Base-by-base conservation (phyloP, 441 rosid genomes). In the Arabidopsis lyrata region DNA sequence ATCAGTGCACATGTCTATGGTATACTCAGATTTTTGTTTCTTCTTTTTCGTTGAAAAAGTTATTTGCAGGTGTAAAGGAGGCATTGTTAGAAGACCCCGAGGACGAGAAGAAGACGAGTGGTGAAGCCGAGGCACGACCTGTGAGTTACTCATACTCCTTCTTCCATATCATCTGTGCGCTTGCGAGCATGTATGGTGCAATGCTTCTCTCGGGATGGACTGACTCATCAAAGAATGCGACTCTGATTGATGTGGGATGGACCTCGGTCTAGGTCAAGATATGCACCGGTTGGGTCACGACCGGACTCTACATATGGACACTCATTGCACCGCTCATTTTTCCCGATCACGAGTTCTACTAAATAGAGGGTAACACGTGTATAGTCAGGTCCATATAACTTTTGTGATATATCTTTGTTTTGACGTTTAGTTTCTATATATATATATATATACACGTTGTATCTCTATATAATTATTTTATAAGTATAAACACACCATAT, bases 141-240 rank as follows among this genome's bases (percentile, higher is more conserved):
- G 95, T 95, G 62, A 85, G 86, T 45, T 95, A 95, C 70, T 93
- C 97, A 3, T 95, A 95, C 69, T 78, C 88, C 5, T 95, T 95
- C 90, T 95, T 93, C 88, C 98, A 86, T 87, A 81, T 91, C 80
- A 91, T 95, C 69, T 95, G 93, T 69, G 96, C 98, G 7, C 81
- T 95, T 39, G 98, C 97, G 14, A 95, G 99, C 87, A 95, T 95
- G 98, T 95, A 93, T 77, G 84, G 98, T 0, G 96, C 91, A 11
- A 95, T 93, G 99, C 98, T 93, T 76, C 93, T 95, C 62, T 91
- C 98, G 0, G 98, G 90, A 63, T 95, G 99, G 98, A 86, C 95
- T 22, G 89, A 79, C 83, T 78, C 94, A 5, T 78, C 92, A 0
- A 92, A 90, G 68, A 90, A 88, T 82, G 83, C 89, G 0, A 84